Base-by-base conservation (phyloP, 2,329 filamentous ascomycete species). In the Chaetomium strumarium region DNA sequence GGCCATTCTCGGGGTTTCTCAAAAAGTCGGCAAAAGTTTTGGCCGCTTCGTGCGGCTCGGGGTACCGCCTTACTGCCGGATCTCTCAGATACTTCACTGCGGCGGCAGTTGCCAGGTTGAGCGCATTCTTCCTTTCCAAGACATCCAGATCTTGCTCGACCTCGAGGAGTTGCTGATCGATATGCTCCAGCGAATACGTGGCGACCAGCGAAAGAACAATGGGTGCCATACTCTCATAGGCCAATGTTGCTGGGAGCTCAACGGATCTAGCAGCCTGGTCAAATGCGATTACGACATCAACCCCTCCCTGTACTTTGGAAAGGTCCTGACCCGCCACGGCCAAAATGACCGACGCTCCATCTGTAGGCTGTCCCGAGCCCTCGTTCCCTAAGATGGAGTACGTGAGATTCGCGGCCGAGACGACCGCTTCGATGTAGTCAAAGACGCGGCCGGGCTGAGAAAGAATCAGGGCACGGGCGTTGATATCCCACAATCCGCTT, bases 181-280 rank as follows among this genome's bases (percentile, higher is more conserved):
- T 70, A 53, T 83, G 80, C 62, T 83, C 79, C 36, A 82, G 72
- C 1, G 78, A 77, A 56, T 76, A 72, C 2, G 70, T 73, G 6
- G 72, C 75, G 5, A 77, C 73, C 5, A 83, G 69, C 0, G 69
- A 67, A 50, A 83, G 61, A 1, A 78, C 64, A n/a, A 78, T 60
- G 0, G 75, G 76, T 13, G 60, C 34, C 14, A 61, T 57, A 1
- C 51, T 50, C 1, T 58, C 51, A 42, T 47, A 56, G 10, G 30
- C 41, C 57, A 66, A 45, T 46, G 63, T 55, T 51, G 66, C 39
- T 55, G 63, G 51, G 65, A 60, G 16, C 62, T 66, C 3, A 70
- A 76, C 12, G 9, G 64, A 65, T 24, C 68, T 67, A 41, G 78
- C 79, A 1, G 70, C 71, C 58, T 76, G 70, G 54, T 83, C 79